Percentiles rank a stretch among this genome's conserved stretches.
These are phyloP conservation scores for Tripidium arundinaceum DNA, from an alignment of 202 grass and related monocot genomes.

Conservation along the genomic window DNA sequence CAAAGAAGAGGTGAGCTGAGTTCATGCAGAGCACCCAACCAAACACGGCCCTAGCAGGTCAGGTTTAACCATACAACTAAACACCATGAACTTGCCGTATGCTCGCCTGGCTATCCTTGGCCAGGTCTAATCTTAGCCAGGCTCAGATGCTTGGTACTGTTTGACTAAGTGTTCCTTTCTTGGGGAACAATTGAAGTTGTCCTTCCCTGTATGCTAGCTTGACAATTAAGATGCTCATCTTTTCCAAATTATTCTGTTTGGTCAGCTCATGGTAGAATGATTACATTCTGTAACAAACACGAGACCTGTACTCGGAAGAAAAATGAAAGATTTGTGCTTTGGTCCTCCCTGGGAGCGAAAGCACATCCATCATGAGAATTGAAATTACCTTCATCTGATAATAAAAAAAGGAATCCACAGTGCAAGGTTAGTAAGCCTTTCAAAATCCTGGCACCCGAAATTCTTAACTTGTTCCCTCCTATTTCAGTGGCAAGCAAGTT, in stretches of 20 bases:
- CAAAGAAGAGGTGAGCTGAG: too few species aligned
- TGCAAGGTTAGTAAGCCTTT: neutral
- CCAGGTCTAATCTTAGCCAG: neutral
- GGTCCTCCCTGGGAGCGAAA: neutral
- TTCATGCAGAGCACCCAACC: neutral
- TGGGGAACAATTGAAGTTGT: constrained; percentile 6
- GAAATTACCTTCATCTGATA: neutral
- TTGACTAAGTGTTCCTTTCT: neutral
- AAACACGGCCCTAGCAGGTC: neutral
- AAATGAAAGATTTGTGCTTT: neutral
- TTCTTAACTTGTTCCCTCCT: constrained; percentile 5
- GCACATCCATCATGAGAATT: neutral
- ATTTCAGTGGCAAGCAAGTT: constrained; percentile 86
- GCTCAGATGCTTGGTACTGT: neutral
- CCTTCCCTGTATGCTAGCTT: neutral
- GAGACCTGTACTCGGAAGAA: neutral
- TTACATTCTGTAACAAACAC: constrained; percentile 3
- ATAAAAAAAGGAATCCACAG: neutral
- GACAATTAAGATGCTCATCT: neutral
- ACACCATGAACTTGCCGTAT: neutral
- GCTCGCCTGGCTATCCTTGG: neutral
- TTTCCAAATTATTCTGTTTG: constrained; percentile 10
- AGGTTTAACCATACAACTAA: neutral
- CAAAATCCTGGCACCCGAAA: neutral
- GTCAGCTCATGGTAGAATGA: neutral